A percentile compares a stretch with the other conserved stretches of the same genome.
phyloP scores from a whole-genome alignment of 2,329 filamentous ascomycete species.

The Apiospora phragmitis region DNA sequence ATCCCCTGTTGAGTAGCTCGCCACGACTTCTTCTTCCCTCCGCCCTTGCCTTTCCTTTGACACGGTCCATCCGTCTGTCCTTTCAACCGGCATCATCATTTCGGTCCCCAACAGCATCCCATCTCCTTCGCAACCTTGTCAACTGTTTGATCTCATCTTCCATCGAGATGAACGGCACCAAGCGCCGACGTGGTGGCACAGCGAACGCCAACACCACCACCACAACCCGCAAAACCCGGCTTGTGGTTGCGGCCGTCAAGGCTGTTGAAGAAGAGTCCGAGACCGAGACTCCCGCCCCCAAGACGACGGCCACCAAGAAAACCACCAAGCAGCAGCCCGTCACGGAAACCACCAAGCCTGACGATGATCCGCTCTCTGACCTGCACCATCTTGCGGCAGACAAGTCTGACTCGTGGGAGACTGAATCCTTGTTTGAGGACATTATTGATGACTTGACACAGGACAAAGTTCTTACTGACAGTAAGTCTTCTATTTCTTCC shows the following conservation, averaged over 20 bases:
- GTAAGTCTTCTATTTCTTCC: constrained; percentile 18
- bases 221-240: neutral
- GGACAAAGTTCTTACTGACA: constrained; percentile 39
- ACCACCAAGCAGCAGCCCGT: neutral
- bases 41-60: neutral
- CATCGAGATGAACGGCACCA: neutral
- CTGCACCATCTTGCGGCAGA: constrained; percentile 17
- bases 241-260: constrained; percentile 21
- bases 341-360: neutral
- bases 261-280: constrained; percentile 15
- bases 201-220: neutral
- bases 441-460: constrained; percentile 46
- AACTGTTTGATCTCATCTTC: neutral
- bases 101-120: neutral
- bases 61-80: neutral
- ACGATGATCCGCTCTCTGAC: neutral
- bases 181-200: constrained; percentile 4
- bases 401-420: constrained; percentile 39
- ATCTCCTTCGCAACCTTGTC: neutral
- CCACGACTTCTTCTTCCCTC: constrained; percentile 2
- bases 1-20: neutral
- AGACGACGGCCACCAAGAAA: neutral
- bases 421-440: constrained; percentile 48
- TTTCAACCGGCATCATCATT: neutral
- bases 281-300: neutral